Evolutionary conservation across 2,329 filamentous ascomycete genomes (phyloP).

Genomic region (Claviceps digitariae): DNA sequence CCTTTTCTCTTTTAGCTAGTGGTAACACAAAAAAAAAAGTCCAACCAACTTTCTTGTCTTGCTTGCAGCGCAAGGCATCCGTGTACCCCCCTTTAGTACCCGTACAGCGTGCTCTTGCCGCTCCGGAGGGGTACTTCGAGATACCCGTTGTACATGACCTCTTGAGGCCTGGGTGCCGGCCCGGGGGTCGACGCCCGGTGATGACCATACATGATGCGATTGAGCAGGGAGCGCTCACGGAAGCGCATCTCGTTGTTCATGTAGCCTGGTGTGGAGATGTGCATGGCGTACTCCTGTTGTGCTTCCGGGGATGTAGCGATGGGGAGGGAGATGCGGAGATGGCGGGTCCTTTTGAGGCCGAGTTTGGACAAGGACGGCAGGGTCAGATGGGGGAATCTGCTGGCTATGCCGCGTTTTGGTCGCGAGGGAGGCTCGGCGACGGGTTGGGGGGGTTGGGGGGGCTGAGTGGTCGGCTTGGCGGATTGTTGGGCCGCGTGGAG

Average conservation of each 20-base stretch:
- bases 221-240: conserved; percentile 12
- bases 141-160: conserved; percentile 5
- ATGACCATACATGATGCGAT: conserved; percentile 3
- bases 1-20: too few relatives aligned
- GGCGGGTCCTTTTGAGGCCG: not conserved
- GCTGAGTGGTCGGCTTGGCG: not conserved
- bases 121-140: conserved; percentile 20
- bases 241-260: conserved; percentile 7
- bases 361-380: not conserved
- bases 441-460: not conserved
- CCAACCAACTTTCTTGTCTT: too few relatives aligned
- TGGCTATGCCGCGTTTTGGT: too few relatives aligned
- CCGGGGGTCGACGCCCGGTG: not conserved
- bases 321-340: not conserved
- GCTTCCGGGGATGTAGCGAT: not conserved
- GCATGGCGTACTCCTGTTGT: not conserved
- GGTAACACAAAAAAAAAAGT: too few relatives aligned
- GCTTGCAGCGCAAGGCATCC: too few relatives aligned
- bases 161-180: not conserved
- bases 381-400: not conserved
- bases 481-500: not conserved
- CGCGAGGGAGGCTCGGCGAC: not conserved
- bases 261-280: not conserved
- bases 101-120: conserved; percentile 23
- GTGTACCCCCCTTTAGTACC: conserved; percentile 13